Conservation (phyloP, 129 eudicot species). For the Ambrosia trifida region DNA sequence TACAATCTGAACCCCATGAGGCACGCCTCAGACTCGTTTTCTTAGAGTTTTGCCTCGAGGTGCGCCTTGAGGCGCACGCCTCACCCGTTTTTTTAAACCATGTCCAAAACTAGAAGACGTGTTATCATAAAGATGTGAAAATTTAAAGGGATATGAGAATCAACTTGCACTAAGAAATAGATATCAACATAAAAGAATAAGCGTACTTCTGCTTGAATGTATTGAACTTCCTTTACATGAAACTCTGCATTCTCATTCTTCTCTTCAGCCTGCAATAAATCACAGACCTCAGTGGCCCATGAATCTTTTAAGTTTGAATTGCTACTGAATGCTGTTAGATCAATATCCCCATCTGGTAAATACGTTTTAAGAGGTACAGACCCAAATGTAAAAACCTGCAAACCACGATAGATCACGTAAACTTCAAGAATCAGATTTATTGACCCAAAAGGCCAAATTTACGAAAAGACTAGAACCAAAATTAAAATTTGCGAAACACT, state of each 20-base stretch:
- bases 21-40: no score
- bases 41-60: no score
- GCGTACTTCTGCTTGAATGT: slow-evolving; percentile 98
- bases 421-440: not conserved
- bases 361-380: slow-evolving; percentile 98
- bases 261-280: slow-evolving; percentile 79
- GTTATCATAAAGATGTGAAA: not conserved
- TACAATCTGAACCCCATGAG: no score
- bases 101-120: not conserved
- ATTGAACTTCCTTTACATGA: slow-evolving; percentile 94
- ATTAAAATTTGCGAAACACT: not conserved
- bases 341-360: slow-evolving; percentile 98
- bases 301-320: slow-evolving; percentile 65
- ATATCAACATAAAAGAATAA: not conserved
- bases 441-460: no score
- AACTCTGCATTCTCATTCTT: slow-evolving; percentile 92
- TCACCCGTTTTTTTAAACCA: no score
- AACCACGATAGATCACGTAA: not conserved
- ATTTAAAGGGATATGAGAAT: not conserved
- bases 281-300: slow-evolving; percentile 92
- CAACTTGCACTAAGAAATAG: slow-evolving; percentile 2
- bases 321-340: slow-evolving; percentile 73
- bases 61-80: no score
- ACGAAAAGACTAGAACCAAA: not conserved
- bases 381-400: slow-evolving; percentile 89